phyloP scores from a whole-genome alignment of 345 rosid species.

The Gossypium sturtianum region DNA sequence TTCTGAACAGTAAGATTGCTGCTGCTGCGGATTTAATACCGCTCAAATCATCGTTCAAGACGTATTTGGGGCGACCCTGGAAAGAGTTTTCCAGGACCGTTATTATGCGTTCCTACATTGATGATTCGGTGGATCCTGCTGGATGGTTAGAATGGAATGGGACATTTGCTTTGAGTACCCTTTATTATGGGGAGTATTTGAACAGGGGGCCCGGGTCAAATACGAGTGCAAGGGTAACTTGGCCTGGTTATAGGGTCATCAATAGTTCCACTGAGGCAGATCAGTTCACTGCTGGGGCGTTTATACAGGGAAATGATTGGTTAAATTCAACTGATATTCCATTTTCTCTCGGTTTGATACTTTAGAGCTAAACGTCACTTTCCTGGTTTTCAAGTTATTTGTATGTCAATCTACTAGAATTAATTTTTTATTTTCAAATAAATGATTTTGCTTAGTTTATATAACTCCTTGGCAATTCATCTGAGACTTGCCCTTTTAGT shows the following conservation, averaged over 20 bases:
- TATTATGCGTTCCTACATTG: conserved; percentile 41
- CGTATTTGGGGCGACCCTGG: conserved; percentile 82
- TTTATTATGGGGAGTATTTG: conserved; percentile 70
- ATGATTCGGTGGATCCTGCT: conserved; percentile 51
- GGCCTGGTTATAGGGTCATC: conserved; percentile 64
- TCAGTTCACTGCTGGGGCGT: conserved; percentile 51
- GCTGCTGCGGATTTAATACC: conserved; percentile 66
- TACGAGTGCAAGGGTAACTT: conserved; percentile 50
- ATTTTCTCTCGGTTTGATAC: conserved; percentile 16
- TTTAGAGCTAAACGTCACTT: not conserved
- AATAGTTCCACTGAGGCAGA: conserved; percentile 39
- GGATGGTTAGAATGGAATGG: conserved; percentile 77
- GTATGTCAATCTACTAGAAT: not conserved
- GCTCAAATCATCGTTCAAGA: conserved; percentile 31
- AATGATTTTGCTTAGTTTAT: not conserved
- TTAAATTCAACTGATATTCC: conserved; percentile 54
- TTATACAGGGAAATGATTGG: conserved; percentile 60
- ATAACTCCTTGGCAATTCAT: not conserved
- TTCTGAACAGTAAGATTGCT: conserved; percentile 51
- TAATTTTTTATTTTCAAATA: not conserved
- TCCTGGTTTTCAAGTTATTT: not conserved
- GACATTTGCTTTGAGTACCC: conserved; percentile 40
- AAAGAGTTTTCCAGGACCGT: conserved; percentile 66
- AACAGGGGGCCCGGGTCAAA: conserved; percentile 65
- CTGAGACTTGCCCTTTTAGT: not conserved